phyloP scores from a whole-genome alignment of 331 rosid species.

The Rosa hybrid region DNA sequence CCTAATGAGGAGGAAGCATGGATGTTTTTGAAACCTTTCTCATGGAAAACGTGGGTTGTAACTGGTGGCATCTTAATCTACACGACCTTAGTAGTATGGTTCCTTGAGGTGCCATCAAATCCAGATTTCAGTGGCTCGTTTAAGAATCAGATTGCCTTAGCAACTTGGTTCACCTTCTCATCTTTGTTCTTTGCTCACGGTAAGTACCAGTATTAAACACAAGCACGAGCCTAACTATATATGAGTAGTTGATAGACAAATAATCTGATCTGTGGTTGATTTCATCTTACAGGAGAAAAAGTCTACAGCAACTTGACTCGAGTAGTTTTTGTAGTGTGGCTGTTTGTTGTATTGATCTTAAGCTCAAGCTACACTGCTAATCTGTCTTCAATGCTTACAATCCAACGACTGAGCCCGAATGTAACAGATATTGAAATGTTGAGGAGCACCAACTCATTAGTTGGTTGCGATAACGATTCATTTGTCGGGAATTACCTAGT shows the following conservation, averaged over 20 bases:
- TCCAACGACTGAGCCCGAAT: slow-evolving; percentile 35
- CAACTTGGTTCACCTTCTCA: slow-evolving; percentile 67
- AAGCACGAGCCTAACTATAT: background rate
- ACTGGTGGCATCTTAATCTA: slow-evolving; percentile 37
- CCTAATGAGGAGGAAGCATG: slow-evolving; percentile 32
- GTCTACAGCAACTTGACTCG: slow-evolving; percentile 42
- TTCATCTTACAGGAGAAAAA: slow-evolving; percentile 41
- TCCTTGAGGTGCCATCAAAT: slow-evolving; percentile 40
- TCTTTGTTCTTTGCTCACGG: slow-evolving; percentile 67
- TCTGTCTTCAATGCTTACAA: slow-evolving; percentile 67
- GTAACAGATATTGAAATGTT: slow-evolving; percentile 40
- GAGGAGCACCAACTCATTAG: slow-evolving; percentile 34
- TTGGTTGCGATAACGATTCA: slow-evolving; percentile 58
- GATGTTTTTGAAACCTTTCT: slow-evolving; percentile 59
- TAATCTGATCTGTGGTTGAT: background rate
- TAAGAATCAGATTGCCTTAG: slow-evolving; percentile 49
- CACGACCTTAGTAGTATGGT: slow-evolving; percentile 56
- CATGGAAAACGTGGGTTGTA: slow-evolving; percentile 51
- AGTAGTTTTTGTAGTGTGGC: slow-evolving; percentile 51
- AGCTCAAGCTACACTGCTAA: slow-evolving; percentile 67
- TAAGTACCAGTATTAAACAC: slow-evolving; percentile 29
- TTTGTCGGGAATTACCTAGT: slow-evolving; percentile 41
- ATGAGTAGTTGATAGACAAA: background rate
- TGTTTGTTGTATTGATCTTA: slow-evolving; percentile 47
- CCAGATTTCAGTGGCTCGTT: slow-evolving; percentile 48